Base-by-base conservation (phyloP, 495 filamentous ascomycete genomes). In the Jackrogersella multiformis region DNA sequence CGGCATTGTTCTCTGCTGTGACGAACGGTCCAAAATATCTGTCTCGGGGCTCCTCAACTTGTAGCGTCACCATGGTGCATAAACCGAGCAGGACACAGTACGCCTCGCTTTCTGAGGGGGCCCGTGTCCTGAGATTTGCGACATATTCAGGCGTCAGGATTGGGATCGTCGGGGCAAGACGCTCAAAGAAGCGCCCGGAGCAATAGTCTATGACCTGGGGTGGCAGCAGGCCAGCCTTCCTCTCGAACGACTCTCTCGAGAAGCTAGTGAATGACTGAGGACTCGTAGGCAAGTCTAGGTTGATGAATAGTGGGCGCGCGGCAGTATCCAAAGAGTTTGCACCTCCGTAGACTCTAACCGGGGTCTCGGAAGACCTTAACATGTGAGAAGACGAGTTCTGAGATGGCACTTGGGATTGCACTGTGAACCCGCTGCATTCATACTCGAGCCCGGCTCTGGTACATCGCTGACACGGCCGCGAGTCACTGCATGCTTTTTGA, bases 161-260 rank as follows among this genome's bases (percentile, higher is more conserved):
- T 10, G 78, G 78, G 61, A 81, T 80, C 1, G 78, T 81, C 21
- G 78, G 79, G 24, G 73, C 72, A 21, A 81, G 78, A 34, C 72
- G 64, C 56, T 78, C 77, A 35, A 78, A 76, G 64, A 81, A 81
- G 21, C 77, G 77, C 9, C 65, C 60, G 26, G 75, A 67, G 52
- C 79, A 81, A 57, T 72, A 69, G 49, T 75, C 71, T 36, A 72
- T 20, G 4, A 77, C 63, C 0, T 46, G 28, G 13, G 57, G 35
- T 3, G 74, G 70, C 1, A 69, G 65, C 5, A 67, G 34, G 10
- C 52, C 61, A 5, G 7, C 32, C 24, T 55, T 66, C 30, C 66
- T 64, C 32, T 66, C 56, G 16, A 61, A 61, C 0, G 54, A 68
- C 8, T 68, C 61, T 16, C 67, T 70, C 15, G 61, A 38, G 26